Conservation (phyloP, 2,329 filamentous ascomycete species). For the Cladophialophora psammophila region DNA sequence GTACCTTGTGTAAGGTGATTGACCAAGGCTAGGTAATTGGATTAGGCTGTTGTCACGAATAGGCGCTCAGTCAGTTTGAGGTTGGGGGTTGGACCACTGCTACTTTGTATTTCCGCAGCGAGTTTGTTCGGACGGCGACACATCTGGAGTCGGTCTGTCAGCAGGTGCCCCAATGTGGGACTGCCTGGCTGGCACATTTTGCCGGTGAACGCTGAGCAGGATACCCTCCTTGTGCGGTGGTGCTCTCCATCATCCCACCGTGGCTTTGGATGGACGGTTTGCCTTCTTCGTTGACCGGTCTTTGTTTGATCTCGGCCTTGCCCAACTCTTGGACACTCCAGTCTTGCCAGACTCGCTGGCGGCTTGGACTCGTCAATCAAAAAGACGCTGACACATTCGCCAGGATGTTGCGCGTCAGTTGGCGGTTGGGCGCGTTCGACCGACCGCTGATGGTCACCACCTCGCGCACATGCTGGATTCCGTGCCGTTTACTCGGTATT, state of each 20-base stretch:
- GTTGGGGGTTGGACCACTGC: not conserved
- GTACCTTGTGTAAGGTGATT: not conserved
- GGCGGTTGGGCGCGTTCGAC: not conserved
- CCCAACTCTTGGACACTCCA: not conserved
- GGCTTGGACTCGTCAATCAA: not conserved
- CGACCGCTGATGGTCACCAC: conserved; percentile 3
- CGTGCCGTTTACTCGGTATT: not conserved
- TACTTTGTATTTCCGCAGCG: not conserved
- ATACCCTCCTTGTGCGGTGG: not conserved
- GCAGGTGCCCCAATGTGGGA: not conserved
- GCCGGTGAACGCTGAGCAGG: not conserved
- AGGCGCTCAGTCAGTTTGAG: not conserved
- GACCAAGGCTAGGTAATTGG: conserved; percentile 5
- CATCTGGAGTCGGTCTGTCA: not conserved
- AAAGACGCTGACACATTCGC: not conserved
- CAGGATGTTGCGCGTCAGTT: not conserved
- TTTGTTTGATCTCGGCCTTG: not conserved
- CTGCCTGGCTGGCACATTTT: not conserved
- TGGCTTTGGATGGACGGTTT: not conserved
- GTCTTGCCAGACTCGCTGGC: not conserved
- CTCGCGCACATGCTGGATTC: conserved; percentile 4
- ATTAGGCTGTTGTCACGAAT: not conserved
- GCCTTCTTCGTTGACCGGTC: conserved; percentile 2
- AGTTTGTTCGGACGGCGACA: not conserved
- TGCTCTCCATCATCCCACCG: not conserved